Evolutionary conservation across 257 asterid species (phyloP), one percentile per base, ranked within the genome.

Genomic region (Lantana camara): DNA sequence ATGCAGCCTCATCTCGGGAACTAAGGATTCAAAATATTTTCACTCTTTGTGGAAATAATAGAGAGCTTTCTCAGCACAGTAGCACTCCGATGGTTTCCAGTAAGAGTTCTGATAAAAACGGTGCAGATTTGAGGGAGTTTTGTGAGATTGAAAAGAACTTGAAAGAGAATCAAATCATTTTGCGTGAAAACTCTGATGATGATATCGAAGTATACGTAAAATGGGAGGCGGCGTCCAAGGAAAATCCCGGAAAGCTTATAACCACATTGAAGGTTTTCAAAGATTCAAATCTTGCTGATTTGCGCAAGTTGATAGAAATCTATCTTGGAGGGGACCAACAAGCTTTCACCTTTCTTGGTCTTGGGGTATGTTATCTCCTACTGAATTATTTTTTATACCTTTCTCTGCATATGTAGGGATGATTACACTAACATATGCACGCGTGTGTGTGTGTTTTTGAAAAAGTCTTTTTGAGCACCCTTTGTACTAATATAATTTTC

Each of bases 161-260:
- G 21, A 82, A 83, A 57, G 93, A 84, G 54, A 77, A 83, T 70
- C 35, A 42, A 27, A 78, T 74, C 5, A 74, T 77, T 0, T 47
- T 47, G 21, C 71, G 66, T 46, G 85, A 70, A 63, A 50, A 38
- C 13, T 42, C 51, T 42, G 35, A 46, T 52, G 35, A 49, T 52
- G 75, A 60, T 47, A 32, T 82, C 38, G 88, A 82, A 66, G 86
- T 88, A 0, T 69, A 83, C 7, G 95, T 89, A 72, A 86, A 91
- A 73, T 89, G 96, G 96, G 95, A 89, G 68, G 90, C 92, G 68
- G 90, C 92, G 1, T 84, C 88, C 46, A 77, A 83, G 70, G 96
- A 91, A 30, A 83, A 91, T 60, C 82, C 90, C 2, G 89, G 95
- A 60, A 84, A 79, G 70, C 60, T 82, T 32, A 81, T 91, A 42